Evolutionary conservation across 208 protist genomes (phyloP).

Genomic region (Spongospora subterranea): DNA sequence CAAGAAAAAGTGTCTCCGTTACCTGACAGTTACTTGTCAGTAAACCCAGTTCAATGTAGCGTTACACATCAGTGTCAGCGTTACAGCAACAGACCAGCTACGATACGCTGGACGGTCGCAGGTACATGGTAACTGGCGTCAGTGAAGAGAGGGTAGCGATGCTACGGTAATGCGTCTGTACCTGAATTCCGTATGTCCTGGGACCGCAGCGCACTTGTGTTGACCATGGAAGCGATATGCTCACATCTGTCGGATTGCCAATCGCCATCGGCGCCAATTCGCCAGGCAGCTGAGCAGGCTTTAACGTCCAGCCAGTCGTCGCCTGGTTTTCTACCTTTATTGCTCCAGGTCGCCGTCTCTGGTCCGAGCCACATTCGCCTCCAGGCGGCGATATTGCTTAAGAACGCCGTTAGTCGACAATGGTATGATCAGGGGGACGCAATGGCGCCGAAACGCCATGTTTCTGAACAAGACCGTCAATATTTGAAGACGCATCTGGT

Average conservation of each 20-base stretch:
- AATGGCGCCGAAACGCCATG: not conserved
- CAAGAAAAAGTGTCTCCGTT: no score
- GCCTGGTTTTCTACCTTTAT: not conserved
- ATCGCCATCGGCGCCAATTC: not conserved
- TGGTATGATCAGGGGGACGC: not conserved
- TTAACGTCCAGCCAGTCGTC: not conserved
- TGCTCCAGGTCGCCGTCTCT: not conserved
- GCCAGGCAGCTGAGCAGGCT: not conserved
- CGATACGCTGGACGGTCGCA: no score
- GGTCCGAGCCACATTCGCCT: not conserved
- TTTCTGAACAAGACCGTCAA: not conserved
- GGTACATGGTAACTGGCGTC: no score
- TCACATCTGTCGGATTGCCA: not conserved
- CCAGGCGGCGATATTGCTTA: not conserved
- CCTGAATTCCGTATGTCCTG: no score
- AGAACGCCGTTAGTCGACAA: not conserved
- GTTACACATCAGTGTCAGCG: no score
- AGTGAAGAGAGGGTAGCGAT: no score
- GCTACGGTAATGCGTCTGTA: no score
- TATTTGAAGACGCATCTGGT: constrained; percentile 42
- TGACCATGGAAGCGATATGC: not conserved
- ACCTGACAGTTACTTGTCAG: no score
- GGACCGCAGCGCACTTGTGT: no score
- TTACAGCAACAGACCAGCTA: no score
- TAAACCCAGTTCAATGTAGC: no score